A percentile compares a stretch with the other conserved stretches of the same genome.
Evolutionary conservation across 75 land plant species (phyloP).

Genomic region (Sequoiadendron giganteum): DNA sequence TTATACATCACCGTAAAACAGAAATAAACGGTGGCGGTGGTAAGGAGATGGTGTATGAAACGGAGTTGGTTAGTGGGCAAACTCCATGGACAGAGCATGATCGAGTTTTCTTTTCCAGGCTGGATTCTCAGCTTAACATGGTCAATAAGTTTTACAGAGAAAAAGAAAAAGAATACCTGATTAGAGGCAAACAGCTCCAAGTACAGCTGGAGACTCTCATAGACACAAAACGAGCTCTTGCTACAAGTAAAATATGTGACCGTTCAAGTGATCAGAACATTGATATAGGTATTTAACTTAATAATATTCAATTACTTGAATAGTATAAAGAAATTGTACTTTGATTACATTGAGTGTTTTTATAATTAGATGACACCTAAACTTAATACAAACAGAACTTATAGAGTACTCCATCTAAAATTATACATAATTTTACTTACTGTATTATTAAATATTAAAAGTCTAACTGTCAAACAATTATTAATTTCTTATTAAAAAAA

Average conservation of each 20-base stretch:
- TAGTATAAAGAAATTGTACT: no score
- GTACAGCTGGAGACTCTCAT: not conserved
- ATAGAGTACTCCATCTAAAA: no score
- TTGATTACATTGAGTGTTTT: not conserved
- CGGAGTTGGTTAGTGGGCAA: constrained; percentile 14
- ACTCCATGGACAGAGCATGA: constrained; percentile 3
- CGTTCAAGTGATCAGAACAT: not conserved
- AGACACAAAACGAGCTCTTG: not conserved
- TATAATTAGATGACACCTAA: no score
- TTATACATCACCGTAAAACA: not conserved
- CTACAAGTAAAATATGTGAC: not conserved
- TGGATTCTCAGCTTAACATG: constrained; percentile 42
- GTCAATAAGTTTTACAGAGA: constrained; percentile 35
- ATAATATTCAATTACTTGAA: no score
- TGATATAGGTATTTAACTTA: not conserved
- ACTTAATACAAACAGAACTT: no score
- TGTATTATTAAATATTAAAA: no score
- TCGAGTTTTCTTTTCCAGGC: constrained; percentile 22
- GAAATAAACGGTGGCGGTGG: not conserved
- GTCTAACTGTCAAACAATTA: no score
- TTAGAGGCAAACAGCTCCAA: constrained; percentile 6
- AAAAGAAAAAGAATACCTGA: constrained; percentile 17
- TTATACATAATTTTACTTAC: no score
- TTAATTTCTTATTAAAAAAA: no score
- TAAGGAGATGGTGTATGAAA: constrained; percentile 20